Percentiles rank a stretch among this genome's conserved stretches.
Evolutionary conservation across 306 rosid species (phyloP).

Genomic region (Prunus fruticosa): DNA sequence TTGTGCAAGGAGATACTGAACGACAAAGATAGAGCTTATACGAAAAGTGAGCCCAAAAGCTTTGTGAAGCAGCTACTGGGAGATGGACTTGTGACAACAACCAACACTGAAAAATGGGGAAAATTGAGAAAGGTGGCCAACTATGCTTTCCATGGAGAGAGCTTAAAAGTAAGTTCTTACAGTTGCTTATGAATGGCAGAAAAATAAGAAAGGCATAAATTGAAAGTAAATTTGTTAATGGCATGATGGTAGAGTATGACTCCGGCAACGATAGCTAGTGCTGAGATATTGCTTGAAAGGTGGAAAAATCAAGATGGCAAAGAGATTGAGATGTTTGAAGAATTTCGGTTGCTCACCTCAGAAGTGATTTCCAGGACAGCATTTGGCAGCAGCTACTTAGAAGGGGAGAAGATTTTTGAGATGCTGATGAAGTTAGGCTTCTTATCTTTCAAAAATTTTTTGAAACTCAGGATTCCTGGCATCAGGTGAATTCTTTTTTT

Average conservation of each 20-base stretch:
- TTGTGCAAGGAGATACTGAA: conserved; percentile 28
- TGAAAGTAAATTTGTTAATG: not conserved
- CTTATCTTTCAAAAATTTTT: not conserved
- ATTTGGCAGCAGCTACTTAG: conserved; percentile 33
- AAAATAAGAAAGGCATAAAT: not conserved
- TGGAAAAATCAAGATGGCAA: conserved; percentile 23
- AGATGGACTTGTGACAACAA: conserved; percentile 19
- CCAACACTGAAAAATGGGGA: conserved; percentile 27
- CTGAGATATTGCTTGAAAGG: conserved; percentile 18
- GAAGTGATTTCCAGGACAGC: conserved; percentile 31
- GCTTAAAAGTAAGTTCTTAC: conserved; percentile 28
- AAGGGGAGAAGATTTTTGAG: conserved; percentile 25
- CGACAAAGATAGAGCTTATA: conserved; percentile 8
- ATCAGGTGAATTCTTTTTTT: conserved; percentile 13
- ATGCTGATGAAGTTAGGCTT: conserved; percentile 10
- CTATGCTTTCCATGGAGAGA: conserved; percentile 38
- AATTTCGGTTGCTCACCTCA: conserved; percentile 23
- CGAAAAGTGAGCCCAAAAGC: not conserved
- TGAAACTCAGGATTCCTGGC: conserved; percentile 16
- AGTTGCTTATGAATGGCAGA: not conserved
- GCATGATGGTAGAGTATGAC: conserved; percentile 11
- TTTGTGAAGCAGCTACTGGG: conserved; percentile 23
- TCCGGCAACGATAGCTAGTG: conserved; percentile 18
- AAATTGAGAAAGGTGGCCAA: conserved; percentile 35
- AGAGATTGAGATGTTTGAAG: conserved; percentile 27